phyloP scores from a whole-genome alignment of 345 rosid species.

The Hirschfeldia incana region DNA sequence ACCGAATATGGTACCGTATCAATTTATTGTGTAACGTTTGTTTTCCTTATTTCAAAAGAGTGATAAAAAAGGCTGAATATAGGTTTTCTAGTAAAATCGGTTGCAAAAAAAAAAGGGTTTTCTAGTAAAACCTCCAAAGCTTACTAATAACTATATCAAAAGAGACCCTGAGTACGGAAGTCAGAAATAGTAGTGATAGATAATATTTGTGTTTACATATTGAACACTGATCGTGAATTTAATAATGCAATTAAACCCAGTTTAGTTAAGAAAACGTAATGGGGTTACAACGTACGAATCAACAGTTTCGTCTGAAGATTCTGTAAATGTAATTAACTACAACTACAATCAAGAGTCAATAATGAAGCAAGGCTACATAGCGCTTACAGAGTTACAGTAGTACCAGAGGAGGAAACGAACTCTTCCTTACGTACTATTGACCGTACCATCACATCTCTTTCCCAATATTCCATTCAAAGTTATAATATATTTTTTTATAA shows the following conservation, averaged over 20 bases:
- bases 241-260: conserved; percentile 5
- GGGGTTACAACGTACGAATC: not conserved
- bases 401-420: conserved; percentile 8
- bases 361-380: conserved; percentile 10
- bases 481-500: not conserved
- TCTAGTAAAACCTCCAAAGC: not conserved
- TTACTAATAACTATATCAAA: not conserved
- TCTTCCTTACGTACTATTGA: conserved; percentile 30
- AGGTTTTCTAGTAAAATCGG: not conserved
- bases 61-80: not conserved
- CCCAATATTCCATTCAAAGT: conserved; percentile 19
- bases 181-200: not conserved
- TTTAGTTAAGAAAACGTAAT: not conserved
- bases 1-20: not conserved
- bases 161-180: not conserved
- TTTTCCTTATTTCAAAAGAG: conserved; percentile 4
- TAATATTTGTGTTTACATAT: not conserved
- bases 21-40: not conserved
- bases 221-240: not conserved
- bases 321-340: not conserved
- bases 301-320: conserved; percentile 13
- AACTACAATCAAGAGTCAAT: conserved; percentile 21
- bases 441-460: conserved; percentile 23
- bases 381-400: not conserved
- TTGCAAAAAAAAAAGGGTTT: not conserved